Evolutionary conservation across 331 rosid species (phyloP).

Genomic region (Rhamnella rubrinervis): DNA sequence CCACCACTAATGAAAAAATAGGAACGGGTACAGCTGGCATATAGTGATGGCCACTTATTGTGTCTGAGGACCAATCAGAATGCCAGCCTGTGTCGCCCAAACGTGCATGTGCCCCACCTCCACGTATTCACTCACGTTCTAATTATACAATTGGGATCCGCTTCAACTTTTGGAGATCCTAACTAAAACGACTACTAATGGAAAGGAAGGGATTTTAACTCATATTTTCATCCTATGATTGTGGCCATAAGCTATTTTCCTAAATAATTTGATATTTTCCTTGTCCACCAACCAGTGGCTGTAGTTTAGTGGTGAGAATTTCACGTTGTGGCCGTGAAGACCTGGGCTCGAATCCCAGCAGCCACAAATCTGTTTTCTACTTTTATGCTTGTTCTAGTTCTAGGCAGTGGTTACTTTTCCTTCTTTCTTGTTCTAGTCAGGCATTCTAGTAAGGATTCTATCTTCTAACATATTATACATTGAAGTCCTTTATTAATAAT

Average conservation of each 20-base stretch:
- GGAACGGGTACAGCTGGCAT: slow-evolving; percentile 31
- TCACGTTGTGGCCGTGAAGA: slow-evolving; percentile 27
- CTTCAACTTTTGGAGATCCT: not conserved
- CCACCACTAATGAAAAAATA: not conserved
- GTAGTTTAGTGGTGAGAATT: slow-evolving; percentile 29
- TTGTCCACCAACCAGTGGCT: not conserved
- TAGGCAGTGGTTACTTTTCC: not conserved
- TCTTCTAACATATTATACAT: not conserved
- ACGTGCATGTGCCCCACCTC: slow-evolving; percentile 20
- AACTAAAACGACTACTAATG: too few relatives aligned
- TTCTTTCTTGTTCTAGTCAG: not conserved
- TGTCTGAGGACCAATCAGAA: too few relatives aligned
- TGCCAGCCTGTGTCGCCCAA: slow-evolving; percentile 29
- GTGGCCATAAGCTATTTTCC: not conserved
- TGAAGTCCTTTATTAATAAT: too few relatives aligned
- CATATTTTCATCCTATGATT: not conserved
- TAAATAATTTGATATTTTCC: not conserved
- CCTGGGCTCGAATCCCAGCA: slow-evolving; percentile 33
- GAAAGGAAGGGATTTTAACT: not conserved
- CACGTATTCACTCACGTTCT: slow-evolving; percentile 11
- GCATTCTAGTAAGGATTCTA: too few relatives aligned
- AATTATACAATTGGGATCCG: not conserved
- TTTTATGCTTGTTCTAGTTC: not conserved
- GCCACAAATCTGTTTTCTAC: slow-evolving; percentile 1
- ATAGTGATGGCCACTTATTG: too few relatives aligned